Percentiles rank a stretch among this genome's conserved stretches.
Conservation (phyloP, 768 basidiomycete genomes). For the Russula vinacea region DNA sequence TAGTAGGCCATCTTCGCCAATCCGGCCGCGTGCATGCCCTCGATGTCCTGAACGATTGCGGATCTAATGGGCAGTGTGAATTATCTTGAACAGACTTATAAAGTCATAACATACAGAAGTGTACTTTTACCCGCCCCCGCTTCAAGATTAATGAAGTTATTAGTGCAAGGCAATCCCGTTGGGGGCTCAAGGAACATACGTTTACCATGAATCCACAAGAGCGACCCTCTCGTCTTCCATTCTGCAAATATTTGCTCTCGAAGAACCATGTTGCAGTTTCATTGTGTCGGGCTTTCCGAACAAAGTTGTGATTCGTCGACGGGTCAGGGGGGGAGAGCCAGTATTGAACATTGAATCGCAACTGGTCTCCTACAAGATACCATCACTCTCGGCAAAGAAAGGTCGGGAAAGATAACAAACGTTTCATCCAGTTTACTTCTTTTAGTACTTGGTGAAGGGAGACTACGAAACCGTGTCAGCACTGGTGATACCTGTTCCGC, state of each 20-base stretch:
- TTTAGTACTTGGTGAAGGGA: background rate
- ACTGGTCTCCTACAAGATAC: background rate
- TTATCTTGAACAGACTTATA: background rate
- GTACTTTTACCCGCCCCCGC: slow-evolving; percentile 15
- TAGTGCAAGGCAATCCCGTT: background rate
- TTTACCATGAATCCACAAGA: slow-evolving; percentile 5
- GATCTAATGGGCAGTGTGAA: background rate
- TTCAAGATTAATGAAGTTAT: background rate
- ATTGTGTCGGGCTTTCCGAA: background rate
- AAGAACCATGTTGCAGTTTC: background rate
- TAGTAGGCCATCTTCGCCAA: slow-evolving; percentile 12
- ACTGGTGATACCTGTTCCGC: background rate
- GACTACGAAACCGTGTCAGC: background rate
- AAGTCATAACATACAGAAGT: background rate
- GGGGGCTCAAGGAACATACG: background rate
- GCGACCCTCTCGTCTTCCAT: background rate
- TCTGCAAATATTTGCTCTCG: background rate
- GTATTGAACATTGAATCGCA: background rate
- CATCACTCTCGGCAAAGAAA: background rate
- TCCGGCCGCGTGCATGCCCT: background rate
- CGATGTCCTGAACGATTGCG: slow-evolving; percentile 5
- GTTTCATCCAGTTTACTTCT: slow-evolving; percentile 3
- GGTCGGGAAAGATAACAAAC: background rate
- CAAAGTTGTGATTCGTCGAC: background rate
- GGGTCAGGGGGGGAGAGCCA: background rate